Base-by-base conservation (phyloP, 805 yeast genomes). In the Teunomyces tritomae region DNA sequence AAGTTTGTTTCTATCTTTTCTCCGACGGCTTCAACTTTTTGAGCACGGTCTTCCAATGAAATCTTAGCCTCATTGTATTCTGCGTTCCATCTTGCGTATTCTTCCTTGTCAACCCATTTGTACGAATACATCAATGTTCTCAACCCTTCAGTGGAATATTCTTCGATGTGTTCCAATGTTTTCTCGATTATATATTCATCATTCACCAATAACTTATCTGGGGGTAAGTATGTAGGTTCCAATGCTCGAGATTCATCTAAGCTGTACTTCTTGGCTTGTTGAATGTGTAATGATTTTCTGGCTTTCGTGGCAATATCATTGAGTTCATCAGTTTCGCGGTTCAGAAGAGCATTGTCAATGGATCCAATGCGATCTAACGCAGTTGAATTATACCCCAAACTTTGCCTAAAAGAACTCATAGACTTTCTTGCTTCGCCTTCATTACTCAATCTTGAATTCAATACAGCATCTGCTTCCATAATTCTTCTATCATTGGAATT, bases 81-180 rank as follows among this genome's bases (percentile, higher is more conserved):
- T 17, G 61, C 57, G 8, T 79, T 75, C 96, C 98, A 94, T 7
- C 57, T 57, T 4, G 74, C 73, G 62, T 87, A 92, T 39, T 79
- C 85, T 0, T 64, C 62, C 16, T 71, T 67, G 39, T 78, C 77
- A 11, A 94, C 56, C 84, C 92, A 87, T 56, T 79, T 82, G 68
- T 80, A 89, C 3, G 90, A 84, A 63, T 90, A 94, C 52, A 94
- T 63, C 54, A 94, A 76, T 0, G 99, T 94, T 61, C 99, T 79
- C 49, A 94, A 72, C 1, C 99, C 99, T 53, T 92, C 97, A 0
- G 96, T 86, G 0, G 97, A 90, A 65, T 91, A 94, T 50, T 89
- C 95, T 56, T 94, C 98, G 49, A 94, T 80, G 53, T 95, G 96
- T 56, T 89, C 87, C 47, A 95, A 71, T 0, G 98, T 92, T 53